Conservation (phyloP, 371 early-diverging fungal species). For the Enterocytospora artemiae region DNA sequence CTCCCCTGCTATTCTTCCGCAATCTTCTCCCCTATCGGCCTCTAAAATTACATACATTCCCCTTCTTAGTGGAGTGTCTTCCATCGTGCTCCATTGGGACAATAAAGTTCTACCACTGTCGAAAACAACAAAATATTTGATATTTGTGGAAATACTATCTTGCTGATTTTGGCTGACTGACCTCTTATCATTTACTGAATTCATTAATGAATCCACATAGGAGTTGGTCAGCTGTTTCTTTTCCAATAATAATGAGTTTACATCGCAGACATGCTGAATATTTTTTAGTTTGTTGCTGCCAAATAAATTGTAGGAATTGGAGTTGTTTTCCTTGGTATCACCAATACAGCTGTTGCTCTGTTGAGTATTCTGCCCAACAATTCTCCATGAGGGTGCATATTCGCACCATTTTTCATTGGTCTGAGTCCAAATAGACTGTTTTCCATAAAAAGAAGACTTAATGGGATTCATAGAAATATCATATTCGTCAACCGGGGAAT, state of each 20-base stretch:
- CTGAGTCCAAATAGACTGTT: constrained; percentile 22
- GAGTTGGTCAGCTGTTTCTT: too few species aligned
- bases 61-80: constrained; percentile 5
- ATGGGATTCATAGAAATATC: too few species aligned
- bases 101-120: constrained; percentile 46
- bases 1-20: constrained; percentile 37
- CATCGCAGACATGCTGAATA: not conserved
- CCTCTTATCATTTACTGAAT: too few species aligned
- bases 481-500: too few species aligned
- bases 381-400: constrained; percentile 12
- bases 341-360: not conserved
- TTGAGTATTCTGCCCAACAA: constrained; percentile 20
- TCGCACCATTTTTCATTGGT: constrained; percentile 23
- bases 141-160: constrained; percentile 2
- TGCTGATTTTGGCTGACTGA: not conserved
- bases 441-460: not conserved
- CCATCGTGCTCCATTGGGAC: constrained; percentile 19
- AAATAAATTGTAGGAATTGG: too few species aligned
- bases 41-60: constrained; percentile 55
- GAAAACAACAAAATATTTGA: constrained; percentile 51
- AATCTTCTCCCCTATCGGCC: constrained; percentile 59
- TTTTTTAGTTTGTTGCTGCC: too few species aligned
- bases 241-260: not conserved
- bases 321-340: not conserved
- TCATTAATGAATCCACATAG: too few species aligned